Evolutionary conservation across 305 asterid genomes (phyloP), one percentile per base, ranked within the genome.

Genomic region (Solanum hybrid): DNA sequence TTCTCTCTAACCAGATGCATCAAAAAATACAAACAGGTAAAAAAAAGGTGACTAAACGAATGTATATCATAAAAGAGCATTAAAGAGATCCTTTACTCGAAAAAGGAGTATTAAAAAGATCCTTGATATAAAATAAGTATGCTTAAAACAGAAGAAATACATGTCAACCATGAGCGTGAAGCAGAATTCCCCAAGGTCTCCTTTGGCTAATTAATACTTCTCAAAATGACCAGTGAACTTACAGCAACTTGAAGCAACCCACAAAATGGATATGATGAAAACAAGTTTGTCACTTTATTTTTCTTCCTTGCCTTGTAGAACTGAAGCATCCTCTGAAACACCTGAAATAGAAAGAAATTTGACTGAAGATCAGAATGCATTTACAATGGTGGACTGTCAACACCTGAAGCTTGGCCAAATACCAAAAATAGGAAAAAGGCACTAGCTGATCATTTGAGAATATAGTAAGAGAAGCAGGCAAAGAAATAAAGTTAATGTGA

Each of bases 211-310:
- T 51, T 84, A 24, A 38, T 81, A 84, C 10, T 51, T 84, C 26
- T 29, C 41, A 31, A 3, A 51, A 51, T 17, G 33, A 31, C 3
- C 75, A 82, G 87, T 72, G 45, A 89, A 90, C 93, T 91, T 94
- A 97, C 99, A 92, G 99, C 98, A 93, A 96, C 94, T 92, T 93
- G 94, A 81, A 97, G 97, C 94, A 97, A 91, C 91, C 98, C 99
- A 89, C 93, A 90, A 89, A 92, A 94, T 17, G 99, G 99, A 91
- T 93, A 94, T 79, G 94, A 90, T 33, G 94, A 79, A 78, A 96
- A 95, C 92, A 93, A 85, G 87, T 90, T 93, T 91, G 89, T 93
- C 90, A 92, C 93, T 93, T 91, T 92, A 93, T 90, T 92, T 91
- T 89, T 93, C 90, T 88, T 94, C 94, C 68, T 92, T 89, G 86